Base-by-base conservation (phyloP, 805 yeast species). In the Candida krabiensis region DNA sequence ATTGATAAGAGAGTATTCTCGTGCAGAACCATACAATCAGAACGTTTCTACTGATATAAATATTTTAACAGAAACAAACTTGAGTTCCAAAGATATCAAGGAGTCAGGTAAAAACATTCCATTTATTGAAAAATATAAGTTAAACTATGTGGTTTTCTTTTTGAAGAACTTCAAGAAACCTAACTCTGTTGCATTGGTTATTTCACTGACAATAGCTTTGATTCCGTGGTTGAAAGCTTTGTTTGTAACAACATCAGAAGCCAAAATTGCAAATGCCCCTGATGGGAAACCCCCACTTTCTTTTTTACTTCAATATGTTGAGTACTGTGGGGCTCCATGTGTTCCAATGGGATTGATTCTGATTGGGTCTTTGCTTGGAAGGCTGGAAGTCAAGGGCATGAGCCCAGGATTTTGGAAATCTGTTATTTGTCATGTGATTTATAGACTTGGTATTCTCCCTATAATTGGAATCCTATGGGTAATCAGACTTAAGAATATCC, bases 391-490 rank as follows among this genome's bases (percentile, higher is more conserved):
- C 14, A 66, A 62, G 12, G 44, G 56, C 7, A 61, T 75, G 50
- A 76, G 78, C 7, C 49, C 60, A 13, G 81, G 81, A 0, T 77
- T 77, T 54, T 77, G 81, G 81, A 75, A 75, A 51, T 69, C 76
- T 2, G 77, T 75, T 2, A 43, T 74, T 15, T 61, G 64, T 44
- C 62, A 73, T 15, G 69, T 76, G 0, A 42, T 55, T 3, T 62
- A 62, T 30, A 56, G 80, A 40, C 56, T 77, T 17, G 56, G 70
- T 7, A 38, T 77, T 4, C 44, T 75, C 36, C 83, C 83, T 2
- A 73, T 77, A 6, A 63, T 76, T 28, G 83, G 83, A 0, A 72
- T 74, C 3, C 72, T 76, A 1, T 53, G 75, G 46, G 66, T 72
- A 8, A 65, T 72, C 3, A 74, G 73, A 13, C 44, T 77, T 34